These are phyloP conservation scores for Cardamine occulta DNA, from an alignment of 345 rosid species.

Conservation along the genomic window DNA sequence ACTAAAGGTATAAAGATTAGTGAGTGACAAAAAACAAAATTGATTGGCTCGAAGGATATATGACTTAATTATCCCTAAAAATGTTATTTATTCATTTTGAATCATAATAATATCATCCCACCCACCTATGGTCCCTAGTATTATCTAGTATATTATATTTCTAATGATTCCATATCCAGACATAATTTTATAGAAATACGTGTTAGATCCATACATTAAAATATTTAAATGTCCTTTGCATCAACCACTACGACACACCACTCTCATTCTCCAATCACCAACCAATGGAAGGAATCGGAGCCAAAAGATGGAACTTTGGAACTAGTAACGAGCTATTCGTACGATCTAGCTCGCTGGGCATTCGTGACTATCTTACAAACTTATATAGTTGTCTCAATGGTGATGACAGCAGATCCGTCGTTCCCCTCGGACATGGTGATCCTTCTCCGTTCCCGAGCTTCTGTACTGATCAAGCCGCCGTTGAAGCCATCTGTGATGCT, in stretches of 20 bases:
- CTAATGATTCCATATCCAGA: too few relatives aligned
- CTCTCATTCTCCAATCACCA: not conserved
- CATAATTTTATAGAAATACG: too few relatives aligned
- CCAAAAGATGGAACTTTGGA: constrained; percentile 38
- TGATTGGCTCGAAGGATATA: too few relatives aligned
- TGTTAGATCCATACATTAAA: too few relatives aligned
- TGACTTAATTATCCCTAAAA: too few relatives aligned
- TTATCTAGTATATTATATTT: too few relatives aligned
- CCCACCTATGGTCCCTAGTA: too few relatives aligned
- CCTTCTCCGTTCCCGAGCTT: constrained; percentile 42
- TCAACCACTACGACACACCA: not conserved
- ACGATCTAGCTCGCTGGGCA: not conserved
- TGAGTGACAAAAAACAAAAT: too few relatives aligned
- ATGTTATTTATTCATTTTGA: too few relatives aligned
- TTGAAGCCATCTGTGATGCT: constrained; percentile 37
- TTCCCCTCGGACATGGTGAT: constrained; percentile 40
- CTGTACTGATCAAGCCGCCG: constrained; percentile 34
- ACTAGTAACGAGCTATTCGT: constrained; percentile 8
- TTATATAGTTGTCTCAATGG: not conserved
- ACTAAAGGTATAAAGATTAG: too few relatives aligned
- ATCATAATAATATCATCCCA: too few relatives aligned
- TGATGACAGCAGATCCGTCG: not conserved
- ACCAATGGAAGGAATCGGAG: constrained; percentile 14
- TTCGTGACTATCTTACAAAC: constrained; percentile 17
- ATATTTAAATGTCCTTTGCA: too few relatives aligned